Base-by-base conservation (phyloP, 495 filamentous ascomycete genomes). In the Tirmania nivea region DNA sequence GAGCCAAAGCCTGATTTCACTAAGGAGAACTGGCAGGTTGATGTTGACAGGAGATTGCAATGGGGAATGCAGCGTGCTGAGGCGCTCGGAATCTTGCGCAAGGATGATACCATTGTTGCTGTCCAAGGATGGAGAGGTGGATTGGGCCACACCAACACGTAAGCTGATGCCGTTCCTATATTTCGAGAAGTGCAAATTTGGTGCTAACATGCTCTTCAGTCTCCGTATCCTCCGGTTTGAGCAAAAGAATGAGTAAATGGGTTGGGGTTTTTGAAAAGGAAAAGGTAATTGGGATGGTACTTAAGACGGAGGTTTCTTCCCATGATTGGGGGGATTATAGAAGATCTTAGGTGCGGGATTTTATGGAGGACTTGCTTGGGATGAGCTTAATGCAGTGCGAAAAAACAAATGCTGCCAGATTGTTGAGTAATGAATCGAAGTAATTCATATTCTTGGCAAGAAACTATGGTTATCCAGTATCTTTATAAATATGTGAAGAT, bases 121-220 rank as follows among this genome's bases (percentile, higher is more conserved):
- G 88, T 97, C 21, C 90, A 97, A 69, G 90, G 92, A 67, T 97
- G 90, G 90, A 78, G 85, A 65, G 90, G 90, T 60, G 92, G 90
- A 53, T 84, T 87, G 80, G 90, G 90, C 57, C 88, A 97, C 74
- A 97, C 90, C 58, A 97, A 96, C 73, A 96, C 90, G 60, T 69
- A 63, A 66, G 68, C 59, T 54, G 20, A 37, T 25, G 20, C 19
- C 48, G 34, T 36, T 16, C 16, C 34, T 31, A 20, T 8, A 11
- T 35, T 54, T 56, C 5, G 20, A 55, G 11, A 19, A 12, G 20
- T 3, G 4, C 9, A 7, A 31, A 31, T 31, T 48, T 48, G 31
- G 16, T 51, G 34, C 17, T 34, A 20, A 50, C n/a, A 35, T 34
- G 10, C 14, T 52, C 34, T 12, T 11, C 20, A 52, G 51, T 52